Evolutionary conservation across 352 stramenopile species (phyloP), one percentile per base, ranked within the genome.

Genomic region (Globisporangium viniferum): DNA sequence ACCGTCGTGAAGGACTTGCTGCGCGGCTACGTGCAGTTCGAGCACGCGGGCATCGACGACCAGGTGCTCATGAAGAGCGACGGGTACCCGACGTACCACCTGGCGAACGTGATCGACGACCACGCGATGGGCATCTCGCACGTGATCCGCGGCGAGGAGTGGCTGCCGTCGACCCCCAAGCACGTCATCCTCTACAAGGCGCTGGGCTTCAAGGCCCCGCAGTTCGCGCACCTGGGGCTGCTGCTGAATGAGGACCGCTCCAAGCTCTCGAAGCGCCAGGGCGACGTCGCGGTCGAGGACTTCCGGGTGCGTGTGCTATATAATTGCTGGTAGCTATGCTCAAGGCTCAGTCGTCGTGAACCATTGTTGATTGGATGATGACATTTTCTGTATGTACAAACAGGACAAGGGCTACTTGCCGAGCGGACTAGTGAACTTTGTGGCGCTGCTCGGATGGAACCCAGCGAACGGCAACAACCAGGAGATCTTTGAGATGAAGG

Each of bases 181-280:
- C 93, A 98, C 70, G 64, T 96, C 0, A 84, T 97, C 6, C 67
- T 98, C 63, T 98, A 98, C 78, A 92, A 95, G 64, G 88, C 85
- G 41, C 76, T 98, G 20, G 90, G 89, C 14, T 97, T 90, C 56
- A 63, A 88, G 46, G 61, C 78, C 14, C 89, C 88, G 3, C 27
- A 94, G 82, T 98, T 93, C 81, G 88, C 81, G 3, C 92, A 98
- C 69, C 69, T 98, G 46, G 91, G 91, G 0, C 81, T 99, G 55
- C 94, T 99, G 72, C 85, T 99, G 33, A 98, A 98, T 67, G 92
- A 98, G 80, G 96, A 99, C 63, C 92, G 97, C 31, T 97, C 97
- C 54, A 99, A 99, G 75, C 78, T 99, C n/a, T 98, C 90, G 9
- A 99, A 99, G 82, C 86, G 97, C 67, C 97, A 99, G 74, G 97